Conservation (phyloP, 495 filamentous ascomycete genomes). For the Viridothelium virens region DNA sequence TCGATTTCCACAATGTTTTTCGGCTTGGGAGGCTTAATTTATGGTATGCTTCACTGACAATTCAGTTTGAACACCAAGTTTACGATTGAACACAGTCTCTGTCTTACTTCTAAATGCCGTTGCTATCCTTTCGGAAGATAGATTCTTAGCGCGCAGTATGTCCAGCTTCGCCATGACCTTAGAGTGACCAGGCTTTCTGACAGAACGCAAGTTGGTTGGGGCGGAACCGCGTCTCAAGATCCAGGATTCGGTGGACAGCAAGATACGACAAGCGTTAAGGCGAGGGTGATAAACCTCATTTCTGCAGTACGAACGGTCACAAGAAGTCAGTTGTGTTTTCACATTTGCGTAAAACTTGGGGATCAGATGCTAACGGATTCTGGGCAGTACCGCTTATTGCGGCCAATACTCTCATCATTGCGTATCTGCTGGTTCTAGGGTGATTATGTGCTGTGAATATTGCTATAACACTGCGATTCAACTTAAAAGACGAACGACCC, state of each 20-base stretch:
- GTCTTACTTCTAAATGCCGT: slow-evolving; percentile 90
- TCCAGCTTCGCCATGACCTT: slow-evolving; percentile 17
- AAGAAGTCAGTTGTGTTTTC: slow-evolving; percentile 62
- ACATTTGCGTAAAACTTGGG: neutral
- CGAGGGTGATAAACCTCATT: slow-evolving; percentile 79
- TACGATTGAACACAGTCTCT: slow-evolving; percentile 46
- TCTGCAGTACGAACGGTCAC: slow-evolving; percentile 85
- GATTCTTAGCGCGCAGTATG: slow-evolving; percentile 91
- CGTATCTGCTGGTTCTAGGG: slow-evolving; percentile 82
- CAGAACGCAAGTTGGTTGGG: slow-evolving; percentile 64
- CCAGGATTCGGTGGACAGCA: slow-evolving; percentile 64
- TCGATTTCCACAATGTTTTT: slow-evolving; percentile 40
- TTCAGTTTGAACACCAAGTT: slow-evolving; percentile 17
- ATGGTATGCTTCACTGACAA: slow-evolving; percentile 43
- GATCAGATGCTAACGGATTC: slow-evolving; percentile 8
- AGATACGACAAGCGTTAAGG: slow-evolving; percentile 74
- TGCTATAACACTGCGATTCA: neutral
- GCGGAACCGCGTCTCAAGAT: slow-evolving; percentile 50
- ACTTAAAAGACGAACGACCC: neutral
- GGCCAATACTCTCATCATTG: slow-evolving; percentile 82
- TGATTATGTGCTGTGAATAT: slow-evolving; percentile 38
- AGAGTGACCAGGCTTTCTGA: neutral
- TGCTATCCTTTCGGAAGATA: slow-evolving; percentile 92
- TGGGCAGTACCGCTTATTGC: slow-evolving; percentile 79
- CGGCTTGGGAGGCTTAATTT: slow-evolving; percentile 63